Evolutionary conservation across 2,329 filamentous ascomycete species (phyloP), one percentile per base, ranked within the genome.

Genomic region (Eutypa lata): DNA sequence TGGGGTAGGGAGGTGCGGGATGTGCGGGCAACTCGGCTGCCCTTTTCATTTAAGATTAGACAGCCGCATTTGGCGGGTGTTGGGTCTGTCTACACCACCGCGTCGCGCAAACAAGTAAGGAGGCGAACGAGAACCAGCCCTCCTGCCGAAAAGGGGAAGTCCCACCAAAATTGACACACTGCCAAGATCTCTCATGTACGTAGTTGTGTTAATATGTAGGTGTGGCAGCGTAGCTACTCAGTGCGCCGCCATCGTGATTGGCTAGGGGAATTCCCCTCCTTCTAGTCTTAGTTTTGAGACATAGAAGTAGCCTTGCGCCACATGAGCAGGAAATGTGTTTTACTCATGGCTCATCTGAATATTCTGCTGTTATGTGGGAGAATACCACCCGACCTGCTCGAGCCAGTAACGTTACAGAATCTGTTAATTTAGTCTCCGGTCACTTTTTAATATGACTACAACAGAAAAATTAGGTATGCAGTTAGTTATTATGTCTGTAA

Each of bases 111-210:
- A n/a, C n/a, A n/a, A n/a, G n/a, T 21, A 13, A 22, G 40, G 8
- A 8, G 16, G 37, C 40, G 13, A 19, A n/a, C 21, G 42, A 26
- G 22, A 21, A 45, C 18, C n/a, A 38, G n/a, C 22, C 42, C 42
- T 45, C 42, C 21, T 45, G 24, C 42, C 42, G 19, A 45, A 45
- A 45, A 45, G 42, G 42, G 42, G 42, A 45, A 45, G 42, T 45
- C 42, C 21, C 21, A 24, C 42, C 10, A 45, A 13, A 21, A 21
- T 19, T 18, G 7, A 13, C 8, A 11, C 13, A 21, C n/a, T 18
- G 38, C 38, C 19, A 42, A 42, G 19, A 16, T 14, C 18, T 10
- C 1, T 5, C 26, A 5, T 31, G 18, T 18, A 42, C 6, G 38
- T 42, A 16, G 38, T 5, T 10, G 26, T n/a, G n/a, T n/a, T n/a